Base-by-base conservation (phyloP, 768 basidiomycete genomes). In the Asterophora parasitica region DNA sequence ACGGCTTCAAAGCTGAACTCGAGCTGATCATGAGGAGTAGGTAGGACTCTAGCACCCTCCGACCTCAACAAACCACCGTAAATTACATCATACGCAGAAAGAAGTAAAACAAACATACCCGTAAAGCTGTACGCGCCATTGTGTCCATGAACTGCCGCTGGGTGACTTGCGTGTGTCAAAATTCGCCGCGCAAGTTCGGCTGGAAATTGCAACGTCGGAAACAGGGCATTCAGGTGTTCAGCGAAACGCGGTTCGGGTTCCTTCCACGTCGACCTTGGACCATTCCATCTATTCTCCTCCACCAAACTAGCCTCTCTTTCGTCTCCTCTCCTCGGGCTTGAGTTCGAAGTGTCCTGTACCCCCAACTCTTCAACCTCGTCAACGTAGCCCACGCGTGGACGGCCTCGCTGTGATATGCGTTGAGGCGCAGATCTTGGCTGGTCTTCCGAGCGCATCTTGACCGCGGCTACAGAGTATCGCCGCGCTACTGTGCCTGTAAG, bases 151-250 rank as follows among this genome's bases (percentile, higher is more conserved):
- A 74, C 64, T 23, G 87, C 83, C 46, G 78, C 71, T 39, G 72
- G 77, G 65, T 88, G 89, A 65, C 86, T 88, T 6, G 74, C 73
- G 60, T 92, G 90, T 2, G 90, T 92, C 53, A 92, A 68, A 52
- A 88, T 74, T 49, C 89, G 79, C 53, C 74, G 73, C 7, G 87
- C 84, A 38, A 90, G 71, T 53, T 86, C 83, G 4, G 73, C 71
- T 10, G 85, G 79, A 63, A 92, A 92, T 41, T 77, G 67, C 40
- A 92, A 69, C 11, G 83, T 77, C 4, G 76, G 65, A 55, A 88
- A 89, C 44, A 86, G 67, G 28, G 72, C 67, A 56, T 80, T 73
- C 31, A 88, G 70, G 62, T 91, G 84, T 28, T 75, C 67, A 20
- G 74, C 62, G 34, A 81, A 67, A 34, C 48, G 59, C 9, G 61